Conservation (phyloP, 495 filamentous ascomycete species). For the Venustampulla echinocandica region DNA sequence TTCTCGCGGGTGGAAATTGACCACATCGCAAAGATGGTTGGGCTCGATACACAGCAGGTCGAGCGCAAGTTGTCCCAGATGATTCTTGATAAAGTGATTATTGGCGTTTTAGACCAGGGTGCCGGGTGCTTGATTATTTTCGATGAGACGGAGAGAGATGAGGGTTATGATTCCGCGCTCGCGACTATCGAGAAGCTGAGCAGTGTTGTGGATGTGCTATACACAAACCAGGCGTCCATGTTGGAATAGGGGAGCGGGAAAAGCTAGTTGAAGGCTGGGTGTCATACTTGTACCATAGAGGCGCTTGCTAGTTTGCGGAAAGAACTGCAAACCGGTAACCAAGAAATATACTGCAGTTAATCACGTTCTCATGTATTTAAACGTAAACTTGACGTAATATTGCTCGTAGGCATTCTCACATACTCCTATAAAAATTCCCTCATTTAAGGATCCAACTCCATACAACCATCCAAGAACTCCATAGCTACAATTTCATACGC, state of each 20-base stretch:
- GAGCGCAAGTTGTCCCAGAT: constrained; percentile 97
- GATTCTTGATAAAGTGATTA: constrained; percentile 98
- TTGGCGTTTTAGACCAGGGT: constrained; percentile 96
- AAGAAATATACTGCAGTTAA: no score
- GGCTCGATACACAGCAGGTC: constrained; percentile 90
- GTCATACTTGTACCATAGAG: constrained; percentile 10
- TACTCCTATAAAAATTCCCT: no score
- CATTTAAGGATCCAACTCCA: background rate
- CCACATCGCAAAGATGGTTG: constrained; percentile 94
- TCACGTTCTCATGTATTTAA: no score
- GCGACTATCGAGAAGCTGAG: constrained; percentile 95
- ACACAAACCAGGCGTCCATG: constrained; percentile 93
- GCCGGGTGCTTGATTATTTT: constrained; percentile 93
- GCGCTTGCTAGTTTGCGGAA: constrained; percentile 8
- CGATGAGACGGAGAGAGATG: constrained; percentile 87
- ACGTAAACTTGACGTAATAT: no score
- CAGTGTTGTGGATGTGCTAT: constrained; percentile 94
- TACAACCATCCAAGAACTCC: background rate
- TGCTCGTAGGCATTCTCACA: no score
- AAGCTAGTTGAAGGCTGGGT: background rate
- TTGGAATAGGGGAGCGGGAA: constrained; percentile 54
- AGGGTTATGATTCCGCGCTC: constrained; percentile 88
- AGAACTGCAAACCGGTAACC: constrained; percentile 6
- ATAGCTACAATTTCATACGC: background rate
- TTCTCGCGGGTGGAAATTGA: constrained; percentile 94